Percentiles rank a stretch among this genome's conserved stretches.
Evolutionary conservation across 495 filamentous ascomycete species (phyloP).

Genomic region (Aspergillus biplanus): DNA sequence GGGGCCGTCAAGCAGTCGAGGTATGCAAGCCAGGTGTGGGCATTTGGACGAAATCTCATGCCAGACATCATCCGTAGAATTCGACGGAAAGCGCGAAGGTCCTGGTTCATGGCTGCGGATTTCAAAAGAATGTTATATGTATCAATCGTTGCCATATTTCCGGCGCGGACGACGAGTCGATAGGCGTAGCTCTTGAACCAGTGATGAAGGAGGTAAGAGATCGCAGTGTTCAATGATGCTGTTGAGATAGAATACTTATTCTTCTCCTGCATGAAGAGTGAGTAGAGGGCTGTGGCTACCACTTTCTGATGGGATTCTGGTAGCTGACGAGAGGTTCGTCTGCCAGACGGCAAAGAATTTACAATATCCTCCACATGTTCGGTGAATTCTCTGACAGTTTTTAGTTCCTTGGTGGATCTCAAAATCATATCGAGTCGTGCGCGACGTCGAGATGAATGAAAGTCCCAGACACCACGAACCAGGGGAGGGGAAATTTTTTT

Average conservation of each 20-base stretch:
- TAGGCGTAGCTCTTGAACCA: conserved; percentile 34
- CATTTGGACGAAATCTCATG: conserved; percentile 41
- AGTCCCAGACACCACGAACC: conserved; percentile 41
- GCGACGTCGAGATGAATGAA: background rate
- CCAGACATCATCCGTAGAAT: conserved; percentile 40
- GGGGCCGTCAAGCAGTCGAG: conserved; percentile 37
- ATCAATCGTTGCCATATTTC: conserved; percentile 42
- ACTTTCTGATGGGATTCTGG: conserved; percentile 10
- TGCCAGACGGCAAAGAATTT: conserved; percentile 8
- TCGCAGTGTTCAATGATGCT: conserved; percentile 44
- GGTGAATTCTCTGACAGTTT: conserved; percentile 36
- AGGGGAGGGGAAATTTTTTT: conserved; percentile 29
- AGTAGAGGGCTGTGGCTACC: conserved; percentile 25
- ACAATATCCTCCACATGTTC: conserved; percentile 42
- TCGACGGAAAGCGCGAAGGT: conserved; percentile 36
- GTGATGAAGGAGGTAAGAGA: conserved; percentile 41
- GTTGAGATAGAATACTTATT: conserved; percentile 39
- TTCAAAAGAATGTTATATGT: conserved; percentile 51
- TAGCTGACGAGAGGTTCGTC: background rate
- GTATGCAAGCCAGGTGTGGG: conserved; percentile 49
- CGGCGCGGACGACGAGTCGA: conserved; percentile 32
- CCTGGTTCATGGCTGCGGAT: conserved; percentile 37
- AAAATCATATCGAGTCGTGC: conserved; percentile 24
- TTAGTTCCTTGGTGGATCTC: conserved; percentile 6
- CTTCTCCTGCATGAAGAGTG: conserved; percentile 29